A percentile compares a stretch with the other conserved stretches of the same genome.
Evolutionary conservation across 441 rosid genomes (phyloP).

Genomic region (Caryocar brasiliense): DNA sequence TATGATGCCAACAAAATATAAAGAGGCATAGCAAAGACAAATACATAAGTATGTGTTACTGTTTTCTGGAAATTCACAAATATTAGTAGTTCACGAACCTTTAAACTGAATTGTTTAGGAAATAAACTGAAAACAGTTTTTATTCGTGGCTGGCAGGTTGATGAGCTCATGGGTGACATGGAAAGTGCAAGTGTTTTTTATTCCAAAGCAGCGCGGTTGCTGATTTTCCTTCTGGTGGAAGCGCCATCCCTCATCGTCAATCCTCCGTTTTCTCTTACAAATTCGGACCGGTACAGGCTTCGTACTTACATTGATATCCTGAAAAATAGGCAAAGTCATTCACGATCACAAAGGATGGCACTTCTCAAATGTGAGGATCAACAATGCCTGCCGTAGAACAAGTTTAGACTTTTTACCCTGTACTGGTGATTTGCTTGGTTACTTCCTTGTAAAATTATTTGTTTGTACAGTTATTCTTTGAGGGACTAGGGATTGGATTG

Average conservation of each 20-base stretch:
- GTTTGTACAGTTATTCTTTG: slow-evolving; percentile 64
- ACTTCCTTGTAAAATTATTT: slow-evolving; percentile 25
- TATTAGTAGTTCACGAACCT: too few relatives aligned
- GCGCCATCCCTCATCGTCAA: slow-evolving; percentile 79
- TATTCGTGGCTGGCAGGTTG: slow-evolving; percentile 40
- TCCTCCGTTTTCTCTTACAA: slow-evolving; percentile 89
- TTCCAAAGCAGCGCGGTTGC: slow-evolving; percentile 59
- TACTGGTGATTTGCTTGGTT: slow-evolving; percentile 6
- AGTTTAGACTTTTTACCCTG: not conserved
- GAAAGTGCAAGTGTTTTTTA: slow-evolving; percentile 55
- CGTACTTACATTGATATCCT: slow-evolving; percentile 56
- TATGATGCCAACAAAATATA: too few relatives aligned
- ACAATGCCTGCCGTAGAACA: slow-evolving; percentile 18
- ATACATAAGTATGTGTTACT: too few relatives aligned
- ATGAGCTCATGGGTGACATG: slow-evolving; percentile 59
- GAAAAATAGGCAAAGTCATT: slow-evolving; percentile 50
- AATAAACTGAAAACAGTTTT: not conserved
- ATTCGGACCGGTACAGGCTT: slow-evolving; percentile 63
- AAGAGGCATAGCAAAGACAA: too few relatives aligned
- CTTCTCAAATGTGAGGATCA: slow-evolving; percentile 42
- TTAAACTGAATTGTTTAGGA: too few relatives aligned
- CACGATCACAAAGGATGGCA: slow-evolving; percentile 46
- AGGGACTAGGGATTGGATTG: slow-evolving; percentile 24
- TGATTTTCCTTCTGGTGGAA: slow-evolving; percentile 72
- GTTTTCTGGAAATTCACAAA: too few relatives aligned